Evolutionary conservation across 1,284 basidiomycete species (phyloP).

Genomic region (Mycena sp.): DNA sequence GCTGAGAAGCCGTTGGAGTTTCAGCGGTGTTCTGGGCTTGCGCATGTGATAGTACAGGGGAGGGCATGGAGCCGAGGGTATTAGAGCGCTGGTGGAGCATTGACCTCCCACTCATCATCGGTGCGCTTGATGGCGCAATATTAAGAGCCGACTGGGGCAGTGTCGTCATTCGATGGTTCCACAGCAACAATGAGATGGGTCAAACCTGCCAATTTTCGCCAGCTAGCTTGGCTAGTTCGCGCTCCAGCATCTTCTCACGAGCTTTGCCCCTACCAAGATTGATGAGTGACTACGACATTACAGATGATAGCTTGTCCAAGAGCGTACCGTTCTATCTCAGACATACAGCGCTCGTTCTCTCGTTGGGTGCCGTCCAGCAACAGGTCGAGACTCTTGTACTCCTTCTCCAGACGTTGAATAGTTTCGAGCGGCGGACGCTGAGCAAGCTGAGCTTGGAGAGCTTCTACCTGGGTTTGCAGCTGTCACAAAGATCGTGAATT

Average conservation of each 20-base stretch:
- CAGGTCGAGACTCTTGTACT: slow-evolving; percentile 76
- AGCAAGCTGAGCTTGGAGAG: slow-evolving; percentile 69
- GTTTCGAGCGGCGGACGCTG: slow-evolving; percentile 71
- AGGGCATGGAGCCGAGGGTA: slow-evolving; percentile 38
- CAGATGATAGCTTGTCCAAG: neutral
- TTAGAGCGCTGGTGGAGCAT: slow-evolving; percentile 44
- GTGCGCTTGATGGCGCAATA: slow-evolving; percentile 48
- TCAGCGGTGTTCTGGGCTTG: slow-evolving; percentile 13
- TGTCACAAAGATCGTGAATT: slow-evolving; percentile 36
- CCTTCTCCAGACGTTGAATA: slow-evolving; percentile 70
- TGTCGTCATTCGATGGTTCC: neutral
- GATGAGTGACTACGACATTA: neutral
- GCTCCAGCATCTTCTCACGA: slow-evolving; percentile 77
- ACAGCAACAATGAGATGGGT: slow-evolving; percentile 1
- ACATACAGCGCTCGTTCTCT: slow-evolving; percentile 83
- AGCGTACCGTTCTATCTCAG: slow-evolving; percentile 71
- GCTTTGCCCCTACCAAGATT: slow-evolving; percentile 54
- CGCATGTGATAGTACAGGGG: slow-evolving; percentile 23
- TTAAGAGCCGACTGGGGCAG: slow-evolving; percentile 57
- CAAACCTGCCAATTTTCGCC: slow-evolving; percentile 80
- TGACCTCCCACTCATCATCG: slow-evolving; percentile 17
- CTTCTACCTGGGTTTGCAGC: slow-evolving; percentile 67
- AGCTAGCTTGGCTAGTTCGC: slow-evolving; percentile 70
- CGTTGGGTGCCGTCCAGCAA: slow-evolving; percentile 78
- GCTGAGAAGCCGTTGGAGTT: too few species aligned